These are phyloP conservation scores for Aspergillus campestris DNA, from an alignment of 495 filamentous ascomycete genomes.

Conservation along the genomic window DNA sequence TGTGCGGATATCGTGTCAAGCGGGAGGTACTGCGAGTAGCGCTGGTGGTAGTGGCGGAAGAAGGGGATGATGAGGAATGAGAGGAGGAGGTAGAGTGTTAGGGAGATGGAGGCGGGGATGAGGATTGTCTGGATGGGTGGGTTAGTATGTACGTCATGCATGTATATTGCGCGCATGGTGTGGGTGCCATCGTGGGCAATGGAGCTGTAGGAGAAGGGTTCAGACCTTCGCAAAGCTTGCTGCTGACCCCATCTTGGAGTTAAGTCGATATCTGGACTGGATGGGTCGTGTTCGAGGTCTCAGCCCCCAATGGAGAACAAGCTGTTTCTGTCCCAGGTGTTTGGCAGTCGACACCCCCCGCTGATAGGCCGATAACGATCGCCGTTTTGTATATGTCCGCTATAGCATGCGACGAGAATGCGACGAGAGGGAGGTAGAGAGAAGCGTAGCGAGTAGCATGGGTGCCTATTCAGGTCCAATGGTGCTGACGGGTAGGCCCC, in stretches of 20 bases:
- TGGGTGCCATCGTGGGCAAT: not conserved
- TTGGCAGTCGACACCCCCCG: too few relatives aligned
- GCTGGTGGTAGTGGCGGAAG: conserved; percentile 64
- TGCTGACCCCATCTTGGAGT: conserved; percentile 23
- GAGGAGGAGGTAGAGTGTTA: conserved; percentile 62
- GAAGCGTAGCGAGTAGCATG: too few relatives aligned
- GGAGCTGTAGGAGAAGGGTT: not conserved
- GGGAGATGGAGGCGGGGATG: conserved; percentile 68
- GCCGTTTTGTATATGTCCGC: too few relatives aligned
- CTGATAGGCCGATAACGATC: too few relatives aligned
- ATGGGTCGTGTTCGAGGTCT: too few relatives aligned
- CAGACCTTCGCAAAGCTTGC: conserved; percentile 26
- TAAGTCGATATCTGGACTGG: not conserved
- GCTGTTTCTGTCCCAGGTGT: too few relatives aligned
- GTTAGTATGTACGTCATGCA: conserved; percentile 4
- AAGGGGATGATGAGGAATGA: conserved; percentile 66
- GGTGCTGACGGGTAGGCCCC: too few relatives aligned
- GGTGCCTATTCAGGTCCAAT: too few relatives aligned
- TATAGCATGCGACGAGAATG: too few relatives aligned
- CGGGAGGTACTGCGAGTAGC: conserved; percentile 64
- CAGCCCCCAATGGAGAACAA: too few relatives aligned
- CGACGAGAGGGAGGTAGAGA: too few relatives aligned
- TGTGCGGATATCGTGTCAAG: conserved; percentile 53
- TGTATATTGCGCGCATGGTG: too few relatives aligned
- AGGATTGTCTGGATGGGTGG: conserved; percentile 56